Evolutionary conservation across 768 basidiomycete species (phyloP).

Genomic region (Podaxis mareebaensis): DNA sequence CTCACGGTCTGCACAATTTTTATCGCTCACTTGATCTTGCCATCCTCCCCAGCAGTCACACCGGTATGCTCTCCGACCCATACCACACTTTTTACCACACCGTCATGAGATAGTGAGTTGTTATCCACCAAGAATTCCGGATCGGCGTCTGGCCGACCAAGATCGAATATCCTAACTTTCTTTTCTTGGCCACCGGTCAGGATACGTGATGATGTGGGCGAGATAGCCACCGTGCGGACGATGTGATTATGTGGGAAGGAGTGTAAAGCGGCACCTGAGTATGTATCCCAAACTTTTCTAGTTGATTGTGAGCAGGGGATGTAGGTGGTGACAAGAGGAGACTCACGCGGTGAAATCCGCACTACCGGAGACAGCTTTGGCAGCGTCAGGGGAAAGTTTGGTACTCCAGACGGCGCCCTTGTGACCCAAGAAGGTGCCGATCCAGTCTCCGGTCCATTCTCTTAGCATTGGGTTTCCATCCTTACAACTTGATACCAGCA

Average conservation of each 20-base stretch:
- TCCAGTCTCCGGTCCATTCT: slow-evolving; percentile 99
- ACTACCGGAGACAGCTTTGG: slow-evolving; percentile 88
- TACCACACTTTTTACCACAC: slow-evolving; percentile 88
- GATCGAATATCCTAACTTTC: slow-evolving; percentile 94
- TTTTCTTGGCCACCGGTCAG: slow-evolving; percentile 97
- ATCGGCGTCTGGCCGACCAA: slow-evolving; percentile 82
- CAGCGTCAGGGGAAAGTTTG: slow-evolving; percentile 84
- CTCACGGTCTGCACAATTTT: neutral
- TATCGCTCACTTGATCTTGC: slow-evolving; percentile 73
- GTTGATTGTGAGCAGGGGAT: slow-evolving; percentile 18
- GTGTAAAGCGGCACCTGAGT: slow-evolving; percentile 81
- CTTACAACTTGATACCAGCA: slow-evolving; percentile 96
- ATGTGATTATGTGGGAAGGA: slow-evolving; percentile 99
- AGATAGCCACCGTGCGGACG: slow-evolving; percentile 91
- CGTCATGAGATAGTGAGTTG: slow-evolving; percentile 74
- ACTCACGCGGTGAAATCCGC: slow-evolving; percentile 97
- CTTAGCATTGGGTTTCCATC: slow-evolving; percentile 98
- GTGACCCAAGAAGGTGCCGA: slow-evolving; percentile 88
- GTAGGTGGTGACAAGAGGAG: slow-evolving; percentile 13
- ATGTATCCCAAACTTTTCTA: slow-evolving; percentile 97
- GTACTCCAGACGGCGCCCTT: slow-evolving; percentile 98
- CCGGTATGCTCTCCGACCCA: slow-evolving; percentile 90
- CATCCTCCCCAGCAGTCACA: slow-evolving; percentile 92
- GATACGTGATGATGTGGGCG: slow-evolving; percentile 65
- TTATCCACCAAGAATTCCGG: slow-evolving; percentile 75